Base-by-base conservation (phyloP, 768 basidiomycete genomes). In the Xanthoconium purpureum region DNA sequence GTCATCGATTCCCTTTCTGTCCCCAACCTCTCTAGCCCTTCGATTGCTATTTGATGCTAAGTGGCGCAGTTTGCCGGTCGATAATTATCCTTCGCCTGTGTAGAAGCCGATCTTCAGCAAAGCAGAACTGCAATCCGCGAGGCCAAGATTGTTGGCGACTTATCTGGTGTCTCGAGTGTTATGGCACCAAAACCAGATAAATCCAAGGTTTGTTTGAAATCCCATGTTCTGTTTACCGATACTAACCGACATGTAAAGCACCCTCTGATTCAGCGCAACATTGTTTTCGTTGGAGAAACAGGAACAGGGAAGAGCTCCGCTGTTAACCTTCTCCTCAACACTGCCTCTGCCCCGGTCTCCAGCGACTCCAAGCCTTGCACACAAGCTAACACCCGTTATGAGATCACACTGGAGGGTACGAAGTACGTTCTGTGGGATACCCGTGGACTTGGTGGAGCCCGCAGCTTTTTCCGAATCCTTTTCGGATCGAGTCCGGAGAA, bases 401-500 rank as follows among this genome's bases (percentile, higher is more conserved):
- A 52, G 30, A 47, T 36, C 45, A 50, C 14, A 3, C 38, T 63
- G 9, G 12, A 54, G 17, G 53, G 44, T 11, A 29, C 6, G n/a
- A 20, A 10, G 42, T 65, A 55, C 32, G 39, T 17, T 3, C 36
- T 77, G 0, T 71, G 74, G 67, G 77, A 77, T 43, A 78, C 75
- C 7, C 68, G 67, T 11, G 76, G 77, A 18, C 70, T 77, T 24
- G 64, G 73, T 40, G 74, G 69, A 54, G 74, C 39, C 15, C 47
- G 49, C 28, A 47, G 9, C 12, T 51, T 68, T 54, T 38, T 57
- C 45, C 57, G 5, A 35, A 17, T 8, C n/a, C 5, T 67, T 11
- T 57, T 65, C 15, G 13, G 47, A 15, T 33, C 18, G 2, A 20
- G 39, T 20, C 56, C 72, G 2, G 59, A 62, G 39, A 57, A 49